Evolutionary conservation across 768 basidiomycete species (phyloP), one percentile per base, ranked within the genome.

Genomic region (Glaciozyma martinii): DNA sequence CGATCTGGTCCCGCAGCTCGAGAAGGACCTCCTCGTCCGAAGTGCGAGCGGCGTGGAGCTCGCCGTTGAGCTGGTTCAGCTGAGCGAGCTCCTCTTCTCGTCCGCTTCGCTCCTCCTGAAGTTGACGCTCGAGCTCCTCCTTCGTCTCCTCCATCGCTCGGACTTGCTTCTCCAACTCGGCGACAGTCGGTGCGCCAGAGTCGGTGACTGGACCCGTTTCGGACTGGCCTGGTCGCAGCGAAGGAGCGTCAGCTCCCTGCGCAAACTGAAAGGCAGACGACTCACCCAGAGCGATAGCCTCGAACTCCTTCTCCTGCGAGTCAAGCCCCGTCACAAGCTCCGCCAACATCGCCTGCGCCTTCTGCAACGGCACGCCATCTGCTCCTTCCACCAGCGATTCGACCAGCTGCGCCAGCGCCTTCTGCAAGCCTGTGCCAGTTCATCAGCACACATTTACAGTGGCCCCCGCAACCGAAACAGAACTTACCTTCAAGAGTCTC

Each of bases 281-380:
- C 65, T 64, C n/a, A 66, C 63, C 50, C 67, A 46, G 89, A 5
- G 88, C 87, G 71, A 93, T 86, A 67, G 84, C 82, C 71, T 93
- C 91, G 72, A 95, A 92, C 3, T 86, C 86, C 1, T 82, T 75
- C 74, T 89, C 86, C 18, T 93, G 79, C 30, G 79, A 81, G 65
- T 94, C 89, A 84, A 95, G 88, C 76, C 84, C 86, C 40, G 76
- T 77, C 50, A 90, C 78, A 8, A 89, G 80, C 75, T 83, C 88
- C 66, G 87, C 85, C 42, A 95, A 77, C 4, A 82, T 78, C 8
- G 72, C 66, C 37, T 84, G 83, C 37, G 85, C 83, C 72, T 86
- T 85, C 30, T 78, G 78, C 3, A 91, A 79, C 46, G 89, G 85
- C 54, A 76, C 72, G 37, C 62, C 55, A 8, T 67, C 44, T 33